Percentiles rank a stretch among this genome's conserved stretches.
These are phyloP conservation scores for Phytophthora nicotianae DNA, from an alignment of 352 stramenopile genomes.

Conservation along the genomic window DNA sequence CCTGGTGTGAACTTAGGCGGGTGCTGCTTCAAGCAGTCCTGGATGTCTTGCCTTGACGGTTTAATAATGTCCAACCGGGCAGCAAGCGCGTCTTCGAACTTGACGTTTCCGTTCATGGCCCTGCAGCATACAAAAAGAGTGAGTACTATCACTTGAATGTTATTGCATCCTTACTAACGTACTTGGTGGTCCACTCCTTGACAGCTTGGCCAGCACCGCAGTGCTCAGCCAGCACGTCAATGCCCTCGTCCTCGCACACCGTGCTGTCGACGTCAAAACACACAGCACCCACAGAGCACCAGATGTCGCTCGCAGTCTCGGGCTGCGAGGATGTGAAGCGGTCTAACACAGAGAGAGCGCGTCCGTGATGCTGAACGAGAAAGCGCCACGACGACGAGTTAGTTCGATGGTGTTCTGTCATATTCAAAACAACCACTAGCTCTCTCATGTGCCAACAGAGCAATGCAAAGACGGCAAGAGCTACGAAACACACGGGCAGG, in stretches of 20 bases:
- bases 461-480: not conserved
- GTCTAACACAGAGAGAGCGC: slow-evolving; percentile 25
- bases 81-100: slow-evolving; percentile 98
- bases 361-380: slow-evolving; percentile 19
- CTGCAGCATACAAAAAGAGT: slow-evolving; percentile 41
- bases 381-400: slow-evolving; percentile 7
- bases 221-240: slow-evolving; percentile 97
- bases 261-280: slow-evolving; percentile 98
- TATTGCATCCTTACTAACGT: slow-evolving; percentile 17
- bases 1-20: slow-evolving; percentile 91
- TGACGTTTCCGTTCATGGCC: slow-evolving; percentile 98
- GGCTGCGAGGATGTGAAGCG: slow-evolving; percentile 30
- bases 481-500: not conserved
- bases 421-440: not conserved
- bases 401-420: slow-evolving; percentile 8
- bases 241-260: slow-evolving; percentile 97
- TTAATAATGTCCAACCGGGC: slow-evolving; percentile 96
- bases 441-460: not conserved
- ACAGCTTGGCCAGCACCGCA: slow-evolving; percentile 95
- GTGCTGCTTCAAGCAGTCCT: slow-evolving; percentile 90
- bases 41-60: slow-evolving; percentile 90
- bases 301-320: slow-evolving; percentile 50
- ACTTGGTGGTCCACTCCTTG: slow-evolving; percentile 94
- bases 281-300: slow-evolving; percentile 73
- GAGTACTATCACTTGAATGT: not conserved